Base-by-base conservation (phyloP, 2,329 filamentous ascomycete species). In the Volutella citrinella region DNA sequence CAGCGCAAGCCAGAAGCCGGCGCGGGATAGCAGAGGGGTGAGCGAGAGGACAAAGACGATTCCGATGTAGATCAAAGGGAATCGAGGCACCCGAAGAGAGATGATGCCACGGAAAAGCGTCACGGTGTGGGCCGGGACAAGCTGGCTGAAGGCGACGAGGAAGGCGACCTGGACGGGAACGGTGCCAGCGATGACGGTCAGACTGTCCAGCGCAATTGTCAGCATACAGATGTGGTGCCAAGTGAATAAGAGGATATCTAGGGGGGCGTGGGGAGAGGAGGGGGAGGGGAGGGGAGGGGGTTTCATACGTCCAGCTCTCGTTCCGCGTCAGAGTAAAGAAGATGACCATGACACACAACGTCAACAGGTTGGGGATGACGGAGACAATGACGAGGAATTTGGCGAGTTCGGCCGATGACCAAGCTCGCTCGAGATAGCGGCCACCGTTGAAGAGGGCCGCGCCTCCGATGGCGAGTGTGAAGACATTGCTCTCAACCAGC, bases 101-200 rank as follows among this genome's bases (percentile, higher is more conserved):
- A 97, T 61, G 42, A 95, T 69, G 45, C 89, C 89, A 46, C 85
- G 84, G 68, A 95, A 91, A 38, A 98, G 78, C 5, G 91, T 93
- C 33, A 97, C 91, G 10, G 93, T 98, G 63, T 98, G 93, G 43
- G 95, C 90, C 15, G 93, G 93, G 21, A 97, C 85, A 30, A 98
- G 86, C 65, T 98, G 93, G 66, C 95, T 97, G 66, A 97, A 95
- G 34, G 91, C 87, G 52, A 97, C 87, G 42, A 98, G 84, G 68
- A 97, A 97, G 42, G 86, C 83, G 28, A 93, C 89, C 63, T 96
- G 91, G 38, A 96, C 72, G 12, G 90, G 82, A 45, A 95, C 83
- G 35, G 89, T 90, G 50, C 93, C 93, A 50, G 86, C 87, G 56
- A 97, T 87, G 45, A 86, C 83, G 27, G 85, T 89, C 28, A 87